phyloP scores from a whole-genome alignment of 768 basidiomycete species.

The Mycena maculata region DNA sequence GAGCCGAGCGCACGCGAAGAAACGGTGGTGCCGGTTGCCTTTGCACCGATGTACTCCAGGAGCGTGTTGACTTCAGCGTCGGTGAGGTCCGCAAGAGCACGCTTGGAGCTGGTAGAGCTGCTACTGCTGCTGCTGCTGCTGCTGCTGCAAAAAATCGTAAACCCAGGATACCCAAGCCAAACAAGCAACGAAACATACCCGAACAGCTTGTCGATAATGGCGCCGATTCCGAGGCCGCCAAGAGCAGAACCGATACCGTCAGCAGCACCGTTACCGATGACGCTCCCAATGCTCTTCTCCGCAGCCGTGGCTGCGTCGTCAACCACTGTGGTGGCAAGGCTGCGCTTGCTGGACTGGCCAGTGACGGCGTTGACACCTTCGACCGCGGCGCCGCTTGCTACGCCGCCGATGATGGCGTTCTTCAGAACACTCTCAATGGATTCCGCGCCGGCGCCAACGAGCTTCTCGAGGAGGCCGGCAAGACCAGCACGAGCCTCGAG shows the following conservation, averaged over 20 bases:
- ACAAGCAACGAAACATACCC: background rate
- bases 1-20: slow-evolving; percentile 5
- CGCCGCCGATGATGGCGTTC: slow-evolving; percentile 24
- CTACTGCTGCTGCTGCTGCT: background rate
- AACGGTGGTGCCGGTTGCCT: slow-evolving; percentile 6
- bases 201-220: slow-evolving; percentile 26
- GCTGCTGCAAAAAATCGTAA: background rate
- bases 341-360: slow-evolving; percentile 18
- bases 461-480: background rate
- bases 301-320: slow-evolving; percentile 20
- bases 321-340: slow-evolving; percentile 7
- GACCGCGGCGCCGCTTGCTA: slow-evolving; percentile 16
- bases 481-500: slow-evolving; percentile 20
- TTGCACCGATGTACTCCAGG: slow-evolving; percentile 12
- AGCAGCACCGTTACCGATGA: slow-evolving; percentile 20
- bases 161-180: no score
- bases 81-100: slow-evolving; percentile 17
- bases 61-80: slow-evolving; percentile 29
- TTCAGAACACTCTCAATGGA: slow-evolving; percentile 25
- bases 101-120: slow-evolving; percentile 7
- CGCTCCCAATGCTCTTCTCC: slow-evolving; percentile 9
- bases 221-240: slow-evolving; percentile 25
- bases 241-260: slow-evolving; percentile 18
- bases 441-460: slow-evolving; percentile 24
- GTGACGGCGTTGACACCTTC: slow-evolving; percentile 13